Base-by-base conservation (phyloP, 352 stramenopile species). In the Saprolegnia parasitica region DNA sequence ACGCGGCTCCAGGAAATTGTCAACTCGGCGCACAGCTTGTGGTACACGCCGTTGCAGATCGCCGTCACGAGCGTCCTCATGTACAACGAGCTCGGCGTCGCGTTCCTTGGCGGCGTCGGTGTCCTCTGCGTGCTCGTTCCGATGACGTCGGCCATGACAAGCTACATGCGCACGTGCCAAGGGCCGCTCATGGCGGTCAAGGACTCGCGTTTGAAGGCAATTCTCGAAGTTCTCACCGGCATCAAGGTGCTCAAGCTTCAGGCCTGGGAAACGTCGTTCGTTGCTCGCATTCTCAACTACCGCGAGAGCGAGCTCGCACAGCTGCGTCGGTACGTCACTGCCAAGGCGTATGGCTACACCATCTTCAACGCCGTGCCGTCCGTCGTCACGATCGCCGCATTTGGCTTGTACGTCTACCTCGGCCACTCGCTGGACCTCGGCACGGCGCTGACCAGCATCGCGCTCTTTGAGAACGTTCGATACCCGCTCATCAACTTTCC, bases 181-280 rank as follows among this genome's bases (percentile, higher is more conserved):
- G 77, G 90, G 50, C 76, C 72, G 21, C 74, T 98, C 26, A 97
- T 98, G 84, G 77, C 79, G 60, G 79, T 96, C 54, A 98, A 96
- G 58, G 96, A 98, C 73, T 76, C 87, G 65, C 84, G 96, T 5
- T 87, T 98, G 24, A 96, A 98, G 73, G 72, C 98, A 15, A 97
- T 92, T 56, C 91, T 91, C 70, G 95, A 98, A 79, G 86, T 98
- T 8, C 71, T 98, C 21, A 77, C 86, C 2, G 89, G 90, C 16
- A 98, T 98, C 73, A 97, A 98, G 73, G 83, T 98, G 29, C 95
- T 99, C 77, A 99, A 99, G 78, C 72, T 98, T 2, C 92, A 98
- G 65, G 95, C 94, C 1, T 99, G 96, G 96, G 96, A 99, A 74
- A 73, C 87, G 50, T 79, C 73, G 56, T 95, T 96, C 66, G 73